Evolutionary conservation across 1,284 basidiomycete species (phyloP), one percentile per base, ranked within the genome.

Genomic region (Tilletiopsis washingtonensis): DNA sequence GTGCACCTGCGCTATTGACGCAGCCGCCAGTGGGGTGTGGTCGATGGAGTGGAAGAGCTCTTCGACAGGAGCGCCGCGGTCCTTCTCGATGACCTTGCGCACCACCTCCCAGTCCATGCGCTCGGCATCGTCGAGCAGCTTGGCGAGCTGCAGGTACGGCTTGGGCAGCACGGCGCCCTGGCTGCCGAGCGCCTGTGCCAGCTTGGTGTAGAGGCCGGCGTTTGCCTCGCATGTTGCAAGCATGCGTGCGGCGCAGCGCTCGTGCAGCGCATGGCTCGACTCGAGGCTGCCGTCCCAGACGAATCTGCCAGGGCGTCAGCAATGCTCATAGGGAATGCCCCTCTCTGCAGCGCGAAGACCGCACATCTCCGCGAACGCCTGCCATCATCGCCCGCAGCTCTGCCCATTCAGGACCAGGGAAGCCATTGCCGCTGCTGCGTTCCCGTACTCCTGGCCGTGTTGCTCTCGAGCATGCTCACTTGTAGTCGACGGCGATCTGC

Each of bases 1-100:
- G 47, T 69, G 67, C n/a, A 69, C 66, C 47, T 69, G 66, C 0
- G 66, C 66, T 2, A 69, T 57, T 40, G 60, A 63, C 1, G 66
- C 66, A 11, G 64, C 62, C 14, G 63, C 66, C 12, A 69, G 51
- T 11, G 66, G 66, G 1, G 42, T 27, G 36, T 59, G 38, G 45
- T 67, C 47, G 38, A 69, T 64, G 14, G 54, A 46, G 14, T 56
- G 51, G 39, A 65, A 68, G 12, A 56, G 44, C 50, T 55, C 36
- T 15, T 61, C 59, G 1, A 61, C 51, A 11, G 54, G 59, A 1
- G 44, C 56, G 7, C 64, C 62, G 4, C 67, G 46, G 39, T 69
- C 67, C 2, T 46, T 47, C 4, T 53, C 54, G 41, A 69, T 34
- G 14, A 67, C 64, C 43, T 56, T 57, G 11, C 56, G 38, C 11